Evolutionary conservation across 768 basidiomycete genomes (phyloP).

Genomic region (Scleroderma citrinum): DNA sequence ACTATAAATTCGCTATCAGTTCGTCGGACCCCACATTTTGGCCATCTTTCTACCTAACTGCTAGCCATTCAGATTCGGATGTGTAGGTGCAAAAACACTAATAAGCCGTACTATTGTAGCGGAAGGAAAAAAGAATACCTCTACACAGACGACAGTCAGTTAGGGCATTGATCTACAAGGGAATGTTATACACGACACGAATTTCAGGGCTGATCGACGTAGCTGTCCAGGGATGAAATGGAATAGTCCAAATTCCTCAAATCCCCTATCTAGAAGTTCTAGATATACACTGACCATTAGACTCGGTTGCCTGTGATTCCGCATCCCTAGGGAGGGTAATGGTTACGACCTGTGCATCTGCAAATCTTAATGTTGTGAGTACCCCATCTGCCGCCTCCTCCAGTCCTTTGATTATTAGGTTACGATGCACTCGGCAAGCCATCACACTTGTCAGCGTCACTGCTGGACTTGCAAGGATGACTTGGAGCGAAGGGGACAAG

Average conservation of each 20-base stretch:
- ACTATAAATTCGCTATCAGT: no score
- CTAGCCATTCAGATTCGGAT: no score
- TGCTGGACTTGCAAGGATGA: not conserved
- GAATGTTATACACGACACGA: constrained; percentile 84
- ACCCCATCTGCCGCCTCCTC: not conserved
- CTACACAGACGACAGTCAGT: no score
- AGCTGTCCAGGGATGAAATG: no score
- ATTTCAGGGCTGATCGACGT: constrained; percentile 31
- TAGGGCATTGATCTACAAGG: constrained; percentile 65
- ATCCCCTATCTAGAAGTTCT: no score
- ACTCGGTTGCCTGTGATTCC: not conserved
- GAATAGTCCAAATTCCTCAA: no score
- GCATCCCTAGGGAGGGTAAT: not conserved
- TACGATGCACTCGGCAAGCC: not conserved
- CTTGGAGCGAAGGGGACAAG: not conserved
- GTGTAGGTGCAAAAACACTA: no score
- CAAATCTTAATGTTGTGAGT: not conserved
- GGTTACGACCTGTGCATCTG: not conserved
- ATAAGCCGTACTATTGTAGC: no score
- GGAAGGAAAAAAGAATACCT: no score
- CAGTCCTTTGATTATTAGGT: not conserved
- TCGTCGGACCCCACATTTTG: no score
- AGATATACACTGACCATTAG: not conserved
- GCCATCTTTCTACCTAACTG: no score
- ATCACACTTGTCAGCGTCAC: not conserved